Evolutionary conservation across 495 filamentous ascomycete species (phyloP).

Genomic region (Copromyces sp.): DNA sequence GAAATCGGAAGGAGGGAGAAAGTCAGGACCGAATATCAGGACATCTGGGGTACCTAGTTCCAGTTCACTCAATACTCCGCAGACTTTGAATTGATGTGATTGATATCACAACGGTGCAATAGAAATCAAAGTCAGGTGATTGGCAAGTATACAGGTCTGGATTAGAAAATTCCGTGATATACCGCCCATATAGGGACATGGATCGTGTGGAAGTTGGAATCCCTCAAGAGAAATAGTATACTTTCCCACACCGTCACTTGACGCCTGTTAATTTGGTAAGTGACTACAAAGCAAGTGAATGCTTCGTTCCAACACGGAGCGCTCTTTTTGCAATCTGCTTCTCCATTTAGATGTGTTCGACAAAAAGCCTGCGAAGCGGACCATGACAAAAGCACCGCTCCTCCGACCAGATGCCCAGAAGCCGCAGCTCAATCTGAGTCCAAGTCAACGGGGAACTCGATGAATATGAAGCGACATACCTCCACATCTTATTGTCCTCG

Average conservation of each 20-base stretch:
- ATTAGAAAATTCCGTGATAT: background rate
- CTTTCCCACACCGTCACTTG: fast-evolving
- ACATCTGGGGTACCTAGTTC: no score
- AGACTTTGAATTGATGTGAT: background rate
- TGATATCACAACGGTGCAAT: background rate
- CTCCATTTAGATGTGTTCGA: background rate
- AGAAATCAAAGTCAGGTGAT: no score
- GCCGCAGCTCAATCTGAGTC: background rate
- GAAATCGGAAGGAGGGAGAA: no score
- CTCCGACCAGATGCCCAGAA: background rate
- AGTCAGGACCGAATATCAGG: no score
- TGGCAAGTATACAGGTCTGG: no score
- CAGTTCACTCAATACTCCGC: no score
- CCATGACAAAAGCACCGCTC: background rate
- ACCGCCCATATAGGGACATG: background rate
- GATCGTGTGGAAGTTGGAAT: background rate
- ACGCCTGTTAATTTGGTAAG: background rate
- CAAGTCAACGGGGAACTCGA: background rate
- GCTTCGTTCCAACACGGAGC: background rate
- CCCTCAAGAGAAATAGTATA: background rate
- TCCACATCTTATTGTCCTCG: background rate
- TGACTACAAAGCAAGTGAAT: background rate
- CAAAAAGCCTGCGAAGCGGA: background rate
- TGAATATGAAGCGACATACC: background rate
- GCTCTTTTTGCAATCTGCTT: background rate